phyloP scores from a whole-genome alignment of 2,329 filamentous ascomycete species.

The Pestalotiopsis sp. region DNA sequence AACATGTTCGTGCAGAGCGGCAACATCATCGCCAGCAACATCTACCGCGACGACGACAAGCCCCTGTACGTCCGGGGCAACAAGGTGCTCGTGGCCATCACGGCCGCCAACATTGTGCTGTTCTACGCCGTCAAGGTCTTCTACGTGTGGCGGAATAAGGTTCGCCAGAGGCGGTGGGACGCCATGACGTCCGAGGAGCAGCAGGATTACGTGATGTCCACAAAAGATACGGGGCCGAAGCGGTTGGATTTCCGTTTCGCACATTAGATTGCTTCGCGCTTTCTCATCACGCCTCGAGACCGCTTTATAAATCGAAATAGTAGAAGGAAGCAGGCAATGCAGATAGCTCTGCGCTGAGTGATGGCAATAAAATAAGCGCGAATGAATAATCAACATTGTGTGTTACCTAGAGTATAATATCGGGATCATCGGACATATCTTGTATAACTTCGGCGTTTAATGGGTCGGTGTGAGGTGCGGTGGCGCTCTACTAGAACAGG shows the following conservation, averaged over 20 bases:
- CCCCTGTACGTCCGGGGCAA: conserved; percentile 56
- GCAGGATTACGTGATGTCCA: conserved; percentile 49
- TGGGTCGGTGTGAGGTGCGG: background rate
- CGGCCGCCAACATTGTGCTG: conserved; percentile 48
- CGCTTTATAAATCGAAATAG: too few relatives aligned
- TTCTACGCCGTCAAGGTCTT: conserved; percentile 48
- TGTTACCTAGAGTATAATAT: background rate
- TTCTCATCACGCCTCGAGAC: too few relatives aligned
- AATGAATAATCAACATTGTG: background rate
- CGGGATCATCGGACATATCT: background rate
- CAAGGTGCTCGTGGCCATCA: conserved; percentile 50
- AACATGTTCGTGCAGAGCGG: conserved; percentile 51
- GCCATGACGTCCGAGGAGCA: conserved; percentile 47
- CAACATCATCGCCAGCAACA: conserved; percentile 48
- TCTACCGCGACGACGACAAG: conserved; percentile 58
- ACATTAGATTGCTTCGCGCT: conserved; percentile 34
- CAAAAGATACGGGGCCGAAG: conserved; percentile 55
- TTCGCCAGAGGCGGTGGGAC: conserved; percentile 45
- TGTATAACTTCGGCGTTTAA: background rate
- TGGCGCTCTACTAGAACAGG: background rate
- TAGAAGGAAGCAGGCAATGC: too few relatives aligned
- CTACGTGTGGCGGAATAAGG: conserved; percentile 50
- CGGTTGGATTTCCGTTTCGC: conserved; percentile 58
- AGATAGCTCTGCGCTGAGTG: too few relatives aligned
- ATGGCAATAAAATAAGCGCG: too few relatives aligned